Evolutionary conservation across 2,329 filamentous ascomycete species (phyloP), one percentile per base, ranked within the genome.

Genomic region (Cladophialophora immunda): DNA sequence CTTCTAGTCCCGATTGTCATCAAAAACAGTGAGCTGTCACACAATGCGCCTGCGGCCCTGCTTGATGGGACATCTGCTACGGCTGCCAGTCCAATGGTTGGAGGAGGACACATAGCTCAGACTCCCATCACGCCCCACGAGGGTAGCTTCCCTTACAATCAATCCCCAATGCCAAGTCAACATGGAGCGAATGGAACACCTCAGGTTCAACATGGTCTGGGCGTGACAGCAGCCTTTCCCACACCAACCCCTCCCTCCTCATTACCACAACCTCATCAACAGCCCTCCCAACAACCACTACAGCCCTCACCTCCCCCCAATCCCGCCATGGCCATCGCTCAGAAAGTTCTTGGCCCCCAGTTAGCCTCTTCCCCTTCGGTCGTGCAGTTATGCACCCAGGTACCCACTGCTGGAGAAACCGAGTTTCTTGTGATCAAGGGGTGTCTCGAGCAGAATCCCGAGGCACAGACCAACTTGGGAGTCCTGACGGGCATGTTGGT

Each of bases 1-100:
- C 82, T 99, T 38, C 83, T 98, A 8, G 87, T 94, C 25, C 91
- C 94, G 0, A 91, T 98, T 69, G 92, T 97, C 3, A 92, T 96
- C 70, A 88, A 91, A 38, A 89, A 90, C 57, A 79, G 80, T 72
- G 81, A 81, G 58, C 74, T 75, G 60, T 60, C 78, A n/a, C 73
- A 78, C 36, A 73, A 70, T 53, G 55, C 56, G 70, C 80, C 72
- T 70, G 76, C 74, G 67, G 63, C 76, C 17, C 52, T 62, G 52
- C 9, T 50, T 73, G 38, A 73, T 72, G 78, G 60, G 72, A 81
- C 71, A 30, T 27, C 64, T 29, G 30, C 57, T 17, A 36, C 36
- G 15, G 66, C 53, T 19, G 34, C 41, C 19, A 73, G 70, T 55
- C 70, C 70, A 17, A 55, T 52, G 9, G 22, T 55, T 5, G 57